Base-by-base conservation (phyloP, 129 eudicot species). In the Flaveria linearis region DNA sequence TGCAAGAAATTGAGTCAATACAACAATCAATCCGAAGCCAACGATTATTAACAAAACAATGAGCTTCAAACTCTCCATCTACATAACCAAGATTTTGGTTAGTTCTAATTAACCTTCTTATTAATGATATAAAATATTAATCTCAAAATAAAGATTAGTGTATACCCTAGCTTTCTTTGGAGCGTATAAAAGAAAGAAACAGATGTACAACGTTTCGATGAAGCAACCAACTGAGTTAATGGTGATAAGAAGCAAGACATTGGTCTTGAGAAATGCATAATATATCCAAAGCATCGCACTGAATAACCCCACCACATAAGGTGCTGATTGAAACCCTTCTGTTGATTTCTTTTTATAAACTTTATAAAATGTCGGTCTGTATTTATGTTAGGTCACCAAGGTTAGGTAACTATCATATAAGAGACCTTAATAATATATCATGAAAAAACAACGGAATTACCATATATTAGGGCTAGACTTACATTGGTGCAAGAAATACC, bases 401-500 rank as follows among this genome's bases (percentile, higher is more conserved):
- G 36, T 16, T 26, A 26, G 4, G 42, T 26, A 1, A 26, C 2
- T 4, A 56, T 10, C 41, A 36, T 56, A 56, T 9, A 17, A 2
- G 62, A 17, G 13, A 3, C 62, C 14, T 56, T 9, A 20, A 45
- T 17, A 13, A 2, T 61, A 26, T 58, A 58, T 23, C 36, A 1
- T 26, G 42, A 28, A 13, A 26, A 13, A 1, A 61, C 1, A 14
- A 28, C 1, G 1, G 4, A 58, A 11, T 3, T 9, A 58, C 0
- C 18, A 26, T 5, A 61, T 12, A 28, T 13, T 26, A 12, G 12
- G n/a, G 36, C 0, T 60, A 17, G 70, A 80, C 96, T 84, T 76
- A 89, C 96, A 89, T 39, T 72, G 96, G 96, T 41, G 96, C 84
- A 45, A 89, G 91, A 77, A 82, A 89, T 28, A 87, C 96, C 79